A percentile compares a stretch with the other conserved stretches of the same genome.
phyloP scores from a whole-genome alignment of 75 land plant species.

The Ceratopteris richardii region DNA sequence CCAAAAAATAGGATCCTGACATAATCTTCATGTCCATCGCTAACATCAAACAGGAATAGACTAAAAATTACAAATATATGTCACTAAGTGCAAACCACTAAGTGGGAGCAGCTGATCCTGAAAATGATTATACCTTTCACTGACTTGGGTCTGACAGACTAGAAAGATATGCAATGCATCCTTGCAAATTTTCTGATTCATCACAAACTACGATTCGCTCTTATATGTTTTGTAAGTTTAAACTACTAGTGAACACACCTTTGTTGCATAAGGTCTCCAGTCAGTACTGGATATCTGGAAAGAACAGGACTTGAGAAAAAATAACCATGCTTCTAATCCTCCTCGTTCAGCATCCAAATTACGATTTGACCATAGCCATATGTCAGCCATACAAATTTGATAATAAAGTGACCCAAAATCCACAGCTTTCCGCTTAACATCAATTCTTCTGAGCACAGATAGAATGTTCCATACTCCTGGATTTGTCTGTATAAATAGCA shows the following conservation, averaged over 20 bases:
- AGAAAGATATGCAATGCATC: background rate
- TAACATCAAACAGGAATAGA: background rate
- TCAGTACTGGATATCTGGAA: constrained; percentile 43
- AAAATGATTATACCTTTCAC: background rate
- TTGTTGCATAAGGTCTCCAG: constrained; percentile 54
- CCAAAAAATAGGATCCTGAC: background rate
- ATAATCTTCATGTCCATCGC: background rate
- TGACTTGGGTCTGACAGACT: no score
- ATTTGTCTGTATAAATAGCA: background rate
- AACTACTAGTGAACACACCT: constrained; percentile 17
- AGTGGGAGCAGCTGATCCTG: background rate
- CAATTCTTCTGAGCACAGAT: constrained; percentile 21
- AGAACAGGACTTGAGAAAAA: constrained; percentile 42
- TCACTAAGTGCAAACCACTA: background rate
- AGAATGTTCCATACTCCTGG: constrained; percentile 18
- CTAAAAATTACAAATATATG: background rate
- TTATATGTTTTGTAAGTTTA: background rate
- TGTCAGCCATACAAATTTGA: constrained; percentile 44
- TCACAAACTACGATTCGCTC: background rate
- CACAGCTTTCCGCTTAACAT: constrained; percentile 43
- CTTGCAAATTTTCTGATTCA: background rate
- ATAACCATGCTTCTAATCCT: constrained; percentile 28
- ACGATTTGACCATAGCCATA: constrained; percentile 36
- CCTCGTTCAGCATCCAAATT: constrained; percentile 12
- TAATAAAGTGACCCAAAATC: constrained; percentile 41